Conservation (phyloP, 192 early-diverging fungal genomes). For the Entophlyctis luteolus region DNA sequence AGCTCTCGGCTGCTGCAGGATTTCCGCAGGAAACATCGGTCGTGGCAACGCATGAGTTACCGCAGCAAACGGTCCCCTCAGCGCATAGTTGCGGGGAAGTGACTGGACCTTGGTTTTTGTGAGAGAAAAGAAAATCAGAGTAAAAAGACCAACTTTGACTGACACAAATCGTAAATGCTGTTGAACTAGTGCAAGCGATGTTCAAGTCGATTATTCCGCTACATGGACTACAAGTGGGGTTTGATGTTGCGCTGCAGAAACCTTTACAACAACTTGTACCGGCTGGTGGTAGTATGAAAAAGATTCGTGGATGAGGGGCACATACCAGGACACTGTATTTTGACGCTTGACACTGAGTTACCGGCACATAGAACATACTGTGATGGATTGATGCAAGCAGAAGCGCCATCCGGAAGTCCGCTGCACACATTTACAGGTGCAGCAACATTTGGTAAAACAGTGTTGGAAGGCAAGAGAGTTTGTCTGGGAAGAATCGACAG, state of each 20-base stretch:
- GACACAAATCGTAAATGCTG: neutral
- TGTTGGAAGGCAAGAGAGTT: neutral
- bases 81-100: slow-evolving; percentile 10
- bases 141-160: neutral
- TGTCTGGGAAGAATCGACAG: neutral
- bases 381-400: slow-evolving; percentile 13
- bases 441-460: neutral
- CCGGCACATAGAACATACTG: neutral
- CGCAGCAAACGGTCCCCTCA: neutral
- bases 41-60: neutral
- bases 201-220: neutral
- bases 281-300: neutral
- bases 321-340: neutral
- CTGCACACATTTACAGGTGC: slow-evolving; percentile 3
- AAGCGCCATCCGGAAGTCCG: neutral
- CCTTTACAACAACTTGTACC: slow-evolving; percentile 14
- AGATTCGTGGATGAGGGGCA: neutral
- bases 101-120: neutral
- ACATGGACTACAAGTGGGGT: slow-evolving; percentile 7
- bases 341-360: neutral
- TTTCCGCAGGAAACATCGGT: neutral
- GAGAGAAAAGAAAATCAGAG: neutral
- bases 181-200: slow-evolving; percentile 4
- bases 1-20: neutral
- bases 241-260: neutral